Evolutionary conservation across 2,329 filamentous ascomycete species (phyloP), one percentile per base, ranked within the genome.

Genomic region (Neofusicoccum parvum): DNA sequence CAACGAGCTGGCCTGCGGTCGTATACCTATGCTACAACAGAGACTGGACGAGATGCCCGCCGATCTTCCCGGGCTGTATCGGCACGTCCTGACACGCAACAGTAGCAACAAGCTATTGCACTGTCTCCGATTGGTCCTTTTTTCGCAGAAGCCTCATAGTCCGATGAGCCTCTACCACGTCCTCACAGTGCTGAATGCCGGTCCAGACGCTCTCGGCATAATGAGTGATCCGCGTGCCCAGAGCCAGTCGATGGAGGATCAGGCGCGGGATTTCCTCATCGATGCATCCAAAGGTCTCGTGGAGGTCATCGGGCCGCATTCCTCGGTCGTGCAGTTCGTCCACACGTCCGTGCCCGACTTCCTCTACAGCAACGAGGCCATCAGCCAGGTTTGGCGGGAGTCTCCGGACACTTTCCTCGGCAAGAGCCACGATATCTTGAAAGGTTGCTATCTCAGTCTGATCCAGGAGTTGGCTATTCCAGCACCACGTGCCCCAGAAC

Each of bases 41-140:
- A 73, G 71, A 65, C 72, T 84, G 1, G 23, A 70, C 7, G 76
- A 81, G 34, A 76, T 82, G 37, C 82, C 81, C 0, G 56, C 60
- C 6, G 74, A 75, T 0, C 73, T 89, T 0, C 70, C 77, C 41
- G 74, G 82, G 0, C 69, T 89, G 0, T 88, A 89, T 66, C 76
- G 74, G 2, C 74, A 84, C 15, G 83, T 88, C 0, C 64, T 88
- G 3, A 79, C 65, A 0, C 77, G 84, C 15, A 85, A 89, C 27
- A 37, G 65, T 3, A 39, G 62, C 12, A 65, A 69, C 17, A 27
- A 37, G 10, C 9, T 54, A 3, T 11, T 54, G 3, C n/a, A 54
- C 15, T 54, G 51, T 36, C 51, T 54, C n/a, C 34, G 51, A 10
- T 23, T 20, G 34, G 51, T 54, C 5, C 51, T 54, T 5, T 54